Conservation (phyloP, 2,329 filamentous ascomycete genomes). For the Verticillium zaregamsianum region DNA sequence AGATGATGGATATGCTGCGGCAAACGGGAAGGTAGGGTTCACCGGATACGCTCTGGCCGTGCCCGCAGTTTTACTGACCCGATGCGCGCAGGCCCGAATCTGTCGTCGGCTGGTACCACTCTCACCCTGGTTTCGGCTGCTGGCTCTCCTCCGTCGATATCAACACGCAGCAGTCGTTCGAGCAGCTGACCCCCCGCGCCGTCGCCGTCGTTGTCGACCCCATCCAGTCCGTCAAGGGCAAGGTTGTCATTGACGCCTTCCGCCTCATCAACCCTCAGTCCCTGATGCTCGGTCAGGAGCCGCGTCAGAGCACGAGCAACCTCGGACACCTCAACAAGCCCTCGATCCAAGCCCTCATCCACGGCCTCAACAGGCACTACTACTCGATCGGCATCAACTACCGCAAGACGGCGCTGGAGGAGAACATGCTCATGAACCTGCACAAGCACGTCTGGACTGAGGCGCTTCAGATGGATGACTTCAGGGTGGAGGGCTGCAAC, state of each 20-base stretch:
- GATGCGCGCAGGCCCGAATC: conserved; percentile 70
- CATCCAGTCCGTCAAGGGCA: conserved; percentile 98
- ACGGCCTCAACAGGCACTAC: conserved; percentile 97
- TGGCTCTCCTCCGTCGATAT: conserved; percentile 99
- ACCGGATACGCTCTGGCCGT: conserved; percentile 2
- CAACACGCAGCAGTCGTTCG: conserved; percentile 99
- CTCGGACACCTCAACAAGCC: conserved; percentile 98
- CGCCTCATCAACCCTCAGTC: conserved; percentile 97
- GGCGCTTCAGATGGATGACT: conserved; percentile 94
- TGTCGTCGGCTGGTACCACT: conserved; percentile 99
- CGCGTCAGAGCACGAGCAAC: conserved; percentile 95
- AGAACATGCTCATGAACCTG: conserved; percentile 99
- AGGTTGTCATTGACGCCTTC: conserved; percentile 99
- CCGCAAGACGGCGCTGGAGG: conserved; percentile 92
- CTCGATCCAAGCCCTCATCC: conserved; percentile 98
- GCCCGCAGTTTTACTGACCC: not conserved
- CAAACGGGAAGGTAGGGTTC: conserved; percentile 82
- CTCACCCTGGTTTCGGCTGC: conserved; percentile 97
- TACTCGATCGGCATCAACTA: conserved; percentile 99
- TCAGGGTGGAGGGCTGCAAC: conserved; percentile 74
- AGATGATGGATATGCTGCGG: conserved; percentile 99
- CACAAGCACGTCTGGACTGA: conserved; percentile 99
- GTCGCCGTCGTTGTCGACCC: conserved; percentile 98
- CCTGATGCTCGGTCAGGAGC: conserved; percentile 96
- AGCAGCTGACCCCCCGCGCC: conserved; percentile 93